Evolutionary conservation across 805 yeast species (phyloP), one percentile per base, ranked within the genome.

Genomic region (Zygosaccharomyces bisporus): DNA sequence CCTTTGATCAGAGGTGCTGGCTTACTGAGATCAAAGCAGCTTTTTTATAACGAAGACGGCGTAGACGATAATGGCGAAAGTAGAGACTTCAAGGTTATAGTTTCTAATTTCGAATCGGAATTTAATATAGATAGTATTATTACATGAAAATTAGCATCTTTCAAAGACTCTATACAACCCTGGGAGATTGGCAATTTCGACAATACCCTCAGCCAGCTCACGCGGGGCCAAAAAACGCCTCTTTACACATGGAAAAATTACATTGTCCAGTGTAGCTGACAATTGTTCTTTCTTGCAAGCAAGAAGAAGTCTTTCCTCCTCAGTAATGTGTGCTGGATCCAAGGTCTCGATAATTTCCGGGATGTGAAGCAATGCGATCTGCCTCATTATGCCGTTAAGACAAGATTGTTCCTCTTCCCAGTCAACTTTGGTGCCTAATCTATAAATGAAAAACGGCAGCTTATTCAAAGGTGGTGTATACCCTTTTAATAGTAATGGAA

Each of bases 91-190:
- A 48, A 45, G 25, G 27, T 45, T 8, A 51, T 59, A 29, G 51
- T 59, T 0, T 24, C 43, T 4, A 50, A 47, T 6, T 59, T 59
- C 30, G 58, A 57, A 37, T 37, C 43, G n/a, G 47, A 53, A 30
- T 52, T 50, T 35, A 44, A 41, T 34, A 55, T 59, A 20, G 43
- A 29, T 25, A 36, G 43, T 9, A 36, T 58, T 9, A 29, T 53
- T 18, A 32, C 19, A 23, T 52, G 27, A 24, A 34, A 32, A 27
- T 19, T 21, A 86, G 57, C 99, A 93, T 60, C 99, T 73, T 68
- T 93, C 99, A 70, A 93, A 93, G 4, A 95, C 95, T 56, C 74
- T 78, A 64, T 93, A 93, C 45, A 93, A 69, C 0, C 95, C 95
- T 1, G 98, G 98, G 23, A 93, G 64, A 59, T 83, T 89, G 0